Conservation (phyloP, 2,329 filamentous ascomycete species). For the Fusarium incarnatum region DNA sequence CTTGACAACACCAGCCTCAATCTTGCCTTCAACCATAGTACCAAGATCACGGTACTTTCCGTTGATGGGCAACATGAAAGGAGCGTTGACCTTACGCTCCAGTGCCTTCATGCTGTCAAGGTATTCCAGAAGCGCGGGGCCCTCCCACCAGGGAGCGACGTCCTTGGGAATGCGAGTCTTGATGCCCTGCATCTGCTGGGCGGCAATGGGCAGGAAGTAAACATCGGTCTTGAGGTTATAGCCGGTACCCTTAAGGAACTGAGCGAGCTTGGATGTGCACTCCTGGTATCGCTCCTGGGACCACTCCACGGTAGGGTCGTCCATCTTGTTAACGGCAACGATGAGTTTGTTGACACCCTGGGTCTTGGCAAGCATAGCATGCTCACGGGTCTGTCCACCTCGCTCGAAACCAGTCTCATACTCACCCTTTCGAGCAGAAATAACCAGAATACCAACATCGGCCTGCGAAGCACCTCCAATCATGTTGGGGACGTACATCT, state of each 20-base stretch:
- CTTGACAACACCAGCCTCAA: slow-evolving; percentile 93
- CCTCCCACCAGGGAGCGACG: slow-evolving; percentile 84
- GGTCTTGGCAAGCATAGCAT: slow-evolving; percentile 97
- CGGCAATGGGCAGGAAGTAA: slow-evolving; percentile 95
- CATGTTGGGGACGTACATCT: slow-evolving; percentile 98
- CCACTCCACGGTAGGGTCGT: slow-evolving; percentile 96
- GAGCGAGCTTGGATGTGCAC: slow-evolving; percentile 86
- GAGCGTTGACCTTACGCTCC: slow-evolving; percentile 95
- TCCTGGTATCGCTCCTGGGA: slow-evolving; percentile 92
- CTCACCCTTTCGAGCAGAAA: slow-evolving; percentile 96
- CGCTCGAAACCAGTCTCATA: slow-evolving; percentile 98
- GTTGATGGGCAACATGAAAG: slow-evolving; percentile 98
- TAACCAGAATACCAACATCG: slow-evolving; percentile 94
- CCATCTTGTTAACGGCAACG: slow-evolving; percentile 99
- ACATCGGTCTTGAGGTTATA: slow-evolving; percentile 96
- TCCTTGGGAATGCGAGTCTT: slow-evolving; percentile 86
- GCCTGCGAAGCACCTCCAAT: slow-evolving; percentile 94
- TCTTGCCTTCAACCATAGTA: slow-evolving; percentile 97
- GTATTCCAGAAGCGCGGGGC: slow-evolving; percentile 92
- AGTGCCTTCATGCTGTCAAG: slow-evolving; percentile 93
- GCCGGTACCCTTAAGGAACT: slow-evolving; percentile 90
- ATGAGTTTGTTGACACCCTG: slow-evolving; percentile 98
- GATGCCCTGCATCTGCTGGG: slow-evolving; percentile 86
- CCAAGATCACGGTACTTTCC: slow-evolving; percentile 98
- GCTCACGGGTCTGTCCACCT: slow-evolving; percentile 96